These are phyloP conservation scores for Aspergillus sp. DNA, from an alignment of 2,329 filamentous ascomycete species.

Conservation along the genomic window DNA sequence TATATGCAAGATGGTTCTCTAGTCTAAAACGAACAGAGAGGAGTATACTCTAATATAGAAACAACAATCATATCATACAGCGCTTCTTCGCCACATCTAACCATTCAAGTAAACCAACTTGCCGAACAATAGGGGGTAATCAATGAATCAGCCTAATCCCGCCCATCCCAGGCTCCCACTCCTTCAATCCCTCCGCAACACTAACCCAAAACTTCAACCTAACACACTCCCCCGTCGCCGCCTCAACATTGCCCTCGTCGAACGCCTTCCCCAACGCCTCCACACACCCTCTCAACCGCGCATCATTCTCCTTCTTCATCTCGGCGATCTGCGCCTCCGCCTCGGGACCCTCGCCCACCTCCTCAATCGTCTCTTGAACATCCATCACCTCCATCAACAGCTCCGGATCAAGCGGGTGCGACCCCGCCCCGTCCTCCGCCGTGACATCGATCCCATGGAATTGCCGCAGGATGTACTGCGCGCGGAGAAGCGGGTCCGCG, in stretches of 20 bases:
- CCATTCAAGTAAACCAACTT: not conserved
- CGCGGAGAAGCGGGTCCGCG: slow-evolving; percentile 71
- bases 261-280: slow-evolving; percentile 64
- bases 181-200: slow-evolving; percentile 73
- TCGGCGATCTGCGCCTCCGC: slow-evolving; percentile 63
- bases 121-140: slow-evolving; percentile 13
- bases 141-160: slow-evolving; percentile 57
- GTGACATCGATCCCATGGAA: slow-evolving; percentile 69
- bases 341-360: slow-evolving; percentile 51
- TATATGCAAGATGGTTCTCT: not conserved
- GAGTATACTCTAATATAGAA: not conserved
- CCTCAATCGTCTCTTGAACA: slow-evolving; percentile 72
- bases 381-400: slow-evolving; percentile 87
- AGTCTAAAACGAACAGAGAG: not conserved
- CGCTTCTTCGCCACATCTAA: not conserved
- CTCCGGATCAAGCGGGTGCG: slow-evolving; percentile 66
- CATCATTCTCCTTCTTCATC: slow-evolving; percentile 66
- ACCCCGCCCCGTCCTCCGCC: slow-evolving; percentile 66
- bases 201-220: slow-evolving; percentile 87
- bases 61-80: not conserved
- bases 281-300: slow-evolving; percentile 64
- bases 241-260: slow-evolving; percentile 61
- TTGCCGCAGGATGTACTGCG: slow-evolving; percentile 78
- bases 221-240: slow-evolving; percentile 71
- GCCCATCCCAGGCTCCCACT: slow-evolving; percentile 77